These are phyloP conservation scores for Polytolypa hystricis DNA, from an alignment of 2,329 filamentous ascomycete species.

Conservation along the genomic window DNA sequence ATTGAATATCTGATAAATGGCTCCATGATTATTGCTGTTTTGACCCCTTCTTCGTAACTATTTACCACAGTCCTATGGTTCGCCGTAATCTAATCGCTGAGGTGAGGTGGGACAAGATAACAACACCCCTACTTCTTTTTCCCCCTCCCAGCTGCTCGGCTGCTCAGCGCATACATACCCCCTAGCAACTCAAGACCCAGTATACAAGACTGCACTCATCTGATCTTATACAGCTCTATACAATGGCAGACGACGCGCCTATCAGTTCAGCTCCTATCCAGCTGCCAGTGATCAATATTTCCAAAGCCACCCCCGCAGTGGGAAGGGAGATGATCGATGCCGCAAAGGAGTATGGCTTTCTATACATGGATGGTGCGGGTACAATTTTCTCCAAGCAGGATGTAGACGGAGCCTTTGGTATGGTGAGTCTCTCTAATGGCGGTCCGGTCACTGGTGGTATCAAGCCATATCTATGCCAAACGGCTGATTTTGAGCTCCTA, in stretches of 20 bases:
- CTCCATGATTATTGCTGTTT: no score
- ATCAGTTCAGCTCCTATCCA: slow-evolving; percentile 19
- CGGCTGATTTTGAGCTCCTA: neutral
- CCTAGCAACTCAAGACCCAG: neutral
- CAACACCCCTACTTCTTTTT: no score
- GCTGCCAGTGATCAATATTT: slow-evolving; percentile 79
- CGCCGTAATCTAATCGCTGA: no score
- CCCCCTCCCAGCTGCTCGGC: no score
- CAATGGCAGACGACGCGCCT: slow-evolving; percentile 4
- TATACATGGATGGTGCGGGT: slow-evolving; percentile 72
- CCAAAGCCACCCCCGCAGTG: slow-evolving; percentile 48
- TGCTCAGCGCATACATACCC: no score
- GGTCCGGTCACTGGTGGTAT: no score
- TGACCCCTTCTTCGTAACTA: no score
- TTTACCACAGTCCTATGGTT: no score
- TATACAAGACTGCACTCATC: neutral
- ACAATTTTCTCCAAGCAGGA: slow-evolving; percentile 54
- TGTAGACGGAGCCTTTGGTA: slow-evolving; percentile 59
- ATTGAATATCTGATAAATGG: no score
- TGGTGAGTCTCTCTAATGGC: slow-evolving; percentile 53
- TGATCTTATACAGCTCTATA: no score
- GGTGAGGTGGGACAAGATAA: no score
- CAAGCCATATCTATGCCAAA: no score
- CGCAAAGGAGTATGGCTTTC: slow-evolving; percentile 72
- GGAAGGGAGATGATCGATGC: slow-evolving; percentile 63